These are phyloP conservation scores for Mycena capillaripes DNA, from an alignment of 768 basidiomycete genomes.

Conservation along the genomic window DNA sequence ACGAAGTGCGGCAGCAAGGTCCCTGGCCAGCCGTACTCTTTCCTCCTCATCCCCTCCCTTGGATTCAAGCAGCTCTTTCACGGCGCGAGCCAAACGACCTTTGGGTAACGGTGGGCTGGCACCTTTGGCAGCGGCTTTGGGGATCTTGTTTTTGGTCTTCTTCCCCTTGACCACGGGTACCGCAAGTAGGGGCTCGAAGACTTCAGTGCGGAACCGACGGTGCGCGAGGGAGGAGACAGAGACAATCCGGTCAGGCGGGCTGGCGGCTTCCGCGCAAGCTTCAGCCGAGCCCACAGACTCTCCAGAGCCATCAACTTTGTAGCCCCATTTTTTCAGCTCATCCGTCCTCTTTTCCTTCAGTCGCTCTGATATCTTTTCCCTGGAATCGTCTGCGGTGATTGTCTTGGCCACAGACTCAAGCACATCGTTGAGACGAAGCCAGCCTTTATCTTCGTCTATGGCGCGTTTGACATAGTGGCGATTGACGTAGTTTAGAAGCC, in stretches of 20 bases:
- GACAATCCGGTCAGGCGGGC: slow-evolving; percentile 74
- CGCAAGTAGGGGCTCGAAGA: slow-evolving; percentile 77
- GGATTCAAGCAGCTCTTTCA: slow-evolving; percentile 74
- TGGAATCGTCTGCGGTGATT: slow-evolving; percentile 64
- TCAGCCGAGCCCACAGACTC: slow-evolving; percentile 71
- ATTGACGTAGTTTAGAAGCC: slow-evolving; percentile 81
- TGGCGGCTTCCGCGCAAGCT: slow-evolving; percentile 82
- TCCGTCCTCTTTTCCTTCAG: slow-evolving; percentile 70
- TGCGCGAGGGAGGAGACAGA: slow-evolving; percentile 74
- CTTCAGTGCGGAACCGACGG: slow-evolving; percentile 79
- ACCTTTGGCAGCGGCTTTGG: slow-evolving; percentile 46
- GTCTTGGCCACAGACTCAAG: slow-evolving; percentile 71
- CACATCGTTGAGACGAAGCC: slow-evolving; percentile 78
- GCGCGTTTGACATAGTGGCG: slow-evolving; percentile 79
- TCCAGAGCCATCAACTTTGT: slow-evolving; percentile 61
- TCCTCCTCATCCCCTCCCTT: slow-evolving; percentile 62
- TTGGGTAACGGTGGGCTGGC: slow-evolving; percentile 62
- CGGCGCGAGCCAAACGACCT: slow-evolving; percentile 77
- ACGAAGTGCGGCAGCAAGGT: slow-evolving; percentile 65
- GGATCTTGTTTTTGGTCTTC: slow-evolving; percentile 65
- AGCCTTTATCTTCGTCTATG: slow-evolving; percentile 83
- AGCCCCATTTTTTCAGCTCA: slow-evolving; percentile 83
- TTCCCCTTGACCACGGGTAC: slow-evolving; percentile 76
- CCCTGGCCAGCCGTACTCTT: slow-evolving; percentile 59
- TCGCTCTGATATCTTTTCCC: slow-evolving; percentile 70